Conservation (phyloP, 1,284 basidiomycete genomes). For the Erythrobasidium hasegawianum region DNA sequence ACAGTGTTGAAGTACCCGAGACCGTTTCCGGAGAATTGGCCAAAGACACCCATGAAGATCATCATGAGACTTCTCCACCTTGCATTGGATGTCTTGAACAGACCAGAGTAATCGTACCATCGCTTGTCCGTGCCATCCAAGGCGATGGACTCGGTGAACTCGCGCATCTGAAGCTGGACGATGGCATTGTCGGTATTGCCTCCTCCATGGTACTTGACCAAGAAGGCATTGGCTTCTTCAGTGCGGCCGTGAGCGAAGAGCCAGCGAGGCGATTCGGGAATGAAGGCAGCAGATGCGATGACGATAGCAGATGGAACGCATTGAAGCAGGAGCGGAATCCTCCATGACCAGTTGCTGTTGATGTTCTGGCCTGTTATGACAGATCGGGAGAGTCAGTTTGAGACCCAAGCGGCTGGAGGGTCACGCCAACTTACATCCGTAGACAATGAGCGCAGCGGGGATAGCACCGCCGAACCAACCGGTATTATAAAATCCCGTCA, state of each 20-base stretch:
- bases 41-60: conserved; percentile 53
- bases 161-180: conserved; percentile 58
- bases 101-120: conserved; percentile 58
- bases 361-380: background rate
- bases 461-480: background rate
- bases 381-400: no score
- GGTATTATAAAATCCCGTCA: background rate
- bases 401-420: no score
- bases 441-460: background rate
- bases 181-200: conserved; percentile 44
- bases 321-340: background rate
- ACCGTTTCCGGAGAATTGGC: conserved; percentile 47
- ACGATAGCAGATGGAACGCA: background rate
- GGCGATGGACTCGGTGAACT: conserved; percentile 58
- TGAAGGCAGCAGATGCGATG: background rate
- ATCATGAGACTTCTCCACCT: conserved; percentile 51
- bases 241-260: conserved; percentile 40
- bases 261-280: conserved; percentile 37
- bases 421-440: background rate
- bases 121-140: conserved; percentile 60
- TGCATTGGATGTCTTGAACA: conserved; percentile 54
- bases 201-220: conserved; percentile 44
- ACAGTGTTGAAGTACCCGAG: no score
- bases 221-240: conserved; percentile 42
- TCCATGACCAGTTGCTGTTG: background rate